These are phyloP conservation scores for Vaccinium myrtillus DNA, from an alignment of 148 eudicot genomes.

Conservation along the genomic window DNA sequence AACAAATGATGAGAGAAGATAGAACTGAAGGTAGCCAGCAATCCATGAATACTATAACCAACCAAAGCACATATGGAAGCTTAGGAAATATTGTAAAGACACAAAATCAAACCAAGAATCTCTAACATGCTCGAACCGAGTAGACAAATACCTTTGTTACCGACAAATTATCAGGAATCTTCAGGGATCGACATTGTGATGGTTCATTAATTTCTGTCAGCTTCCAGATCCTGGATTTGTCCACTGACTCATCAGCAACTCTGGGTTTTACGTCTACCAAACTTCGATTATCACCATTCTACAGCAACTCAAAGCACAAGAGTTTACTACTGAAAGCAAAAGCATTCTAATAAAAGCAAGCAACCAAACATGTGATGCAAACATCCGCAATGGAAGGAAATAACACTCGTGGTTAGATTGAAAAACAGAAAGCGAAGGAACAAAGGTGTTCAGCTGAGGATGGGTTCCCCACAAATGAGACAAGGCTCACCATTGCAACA, in stretches of 20 bases:
- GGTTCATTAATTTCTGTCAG: slow-evolving; percentile 64
- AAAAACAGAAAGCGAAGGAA: background rate
- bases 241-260: slow-evolving; percentile 56
- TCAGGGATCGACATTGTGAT: slow-evolving; percentile 73
- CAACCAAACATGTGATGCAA: background rate
- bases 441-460: background rate
- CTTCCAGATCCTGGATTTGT: slow-evolving; percentile 70
- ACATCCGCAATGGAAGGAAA: background rate
- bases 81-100: background rate
- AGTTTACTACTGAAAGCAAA: slow-evolving; percentile 7
- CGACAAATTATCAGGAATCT: slow-evolving; percentile 68
- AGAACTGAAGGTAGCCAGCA: background rate
- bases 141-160: slow-evolving; percentile 54
- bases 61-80: background rate
- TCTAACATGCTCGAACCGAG: background rate
- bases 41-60: background rate
- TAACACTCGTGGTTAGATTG: background rate
- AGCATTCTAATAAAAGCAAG: background rate
- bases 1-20: background rate
- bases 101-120: slow-evolving; percentile 1
- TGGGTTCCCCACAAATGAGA: background rate
- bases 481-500: slow-evolving; percentile 47
- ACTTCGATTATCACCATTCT: slow-evolving; percentile 63
- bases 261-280: slow-evolving; percentile 67
- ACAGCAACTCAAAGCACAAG: slow-evolving; percentile 27